Evolutionary conservation across 2,329 filamentous ascomycete genomes (phyloP).

Genomic region (Sphaerulina vaccinii): DNA sequence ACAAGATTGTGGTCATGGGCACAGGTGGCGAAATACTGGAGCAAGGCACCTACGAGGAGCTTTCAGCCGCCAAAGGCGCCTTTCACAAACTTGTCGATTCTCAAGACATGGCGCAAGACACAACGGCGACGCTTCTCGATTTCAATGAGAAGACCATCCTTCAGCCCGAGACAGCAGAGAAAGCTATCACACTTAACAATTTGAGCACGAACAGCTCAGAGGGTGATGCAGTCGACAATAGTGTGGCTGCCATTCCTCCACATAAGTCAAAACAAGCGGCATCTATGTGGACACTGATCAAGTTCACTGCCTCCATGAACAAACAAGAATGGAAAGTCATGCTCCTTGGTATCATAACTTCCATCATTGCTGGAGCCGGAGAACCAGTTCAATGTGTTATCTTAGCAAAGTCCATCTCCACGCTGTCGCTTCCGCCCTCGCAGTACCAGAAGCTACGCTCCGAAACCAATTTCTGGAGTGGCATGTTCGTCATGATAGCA

Average conservation of each 20-base stretch:
- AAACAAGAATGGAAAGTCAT: constrained; percentile 66
- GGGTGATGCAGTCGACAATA: neutral
- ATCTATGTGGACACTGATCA: constrained; percentile 69
- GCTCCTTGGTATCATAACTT: constrained; percentile 70
- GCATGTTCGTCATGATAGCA: constrained; percentile 56
- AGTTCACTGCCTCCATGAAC: constrained; percentile 76
- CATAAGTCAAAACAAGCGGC: neutral
- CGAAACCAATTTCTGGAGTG: constrained; percentile 50
- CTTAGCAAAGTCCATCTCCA: constrained; percentile 79
- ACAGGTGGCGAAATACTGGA: constrained; percentile 40
- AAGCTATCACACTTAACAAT: neutral
- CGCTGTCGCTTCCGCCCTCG: constrained; percentile 58
- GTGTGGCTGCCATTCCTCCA: neutral
- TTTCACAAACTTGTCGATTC: constrained; percentile 12
- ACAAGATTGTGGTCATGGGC: constrained; percentile 45
- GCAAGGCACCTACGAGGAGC: constrained; percentile 38
- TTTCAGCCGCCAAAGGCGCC: neutral
- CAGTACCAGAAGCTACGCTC: constrained; percentile 40
- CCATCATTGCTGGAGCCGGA: constrained; percentile 72
- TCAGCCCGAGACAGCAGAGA: neutral
- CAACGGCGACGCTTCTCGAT: neutral
- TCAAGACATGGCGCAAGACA: constrained; percentile 10
- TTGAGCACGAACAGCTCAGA: too few relatives aligned
- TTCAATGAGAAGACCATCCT: neutral
- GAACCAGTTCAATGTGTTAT: constrained; percentile 75